Evolutionary conservation across 768 basidiomycete genomes (phyloP), one percentile per base, ranked within the genome.

Genomic region (Suillus alpinus): DNA sequence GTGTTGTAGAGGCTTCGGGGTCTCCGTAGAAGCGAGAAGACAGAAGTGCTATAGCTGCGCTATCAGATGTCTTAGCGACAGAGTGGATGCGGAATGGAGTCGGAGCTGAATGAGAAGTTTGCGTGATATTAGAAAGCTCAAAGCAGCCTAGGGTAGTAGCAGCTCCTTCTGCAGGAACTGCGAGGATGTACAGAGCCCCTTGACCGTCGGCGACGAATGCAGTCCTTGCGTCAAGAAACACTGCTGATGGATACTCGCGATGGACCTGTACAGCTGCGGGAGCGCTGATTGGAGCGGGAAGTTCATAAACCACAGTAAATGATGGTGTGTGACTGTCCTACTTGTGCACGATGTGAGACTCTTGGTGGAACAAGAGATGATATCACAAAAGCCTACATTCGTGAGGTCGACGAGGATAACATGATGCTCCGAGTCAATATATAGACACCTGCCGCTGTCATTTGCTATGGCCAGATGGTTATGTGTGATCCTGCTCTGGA

Each of bases 401-500:
- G 81, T 72, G 47, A 91, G 56, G 44, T 81, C 77, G n/a, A 90
- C 76, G 6, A 83, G 65, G 52, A 92, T 78, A 12, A 93, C 83
- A 57, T 78, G 81, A 58, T 83, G 81, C 4, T 83, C 77, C 37
- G 81, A 76, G 66, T 94, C 92, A 29, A 94, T 74, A 66, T 93
- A 95, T 31, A 86, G 74, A 3, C 85, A 85, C 26, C 77, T 77
- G 23, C 77, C 73, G 12, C 78, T 76, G 39, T 79, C 70, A 16
- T 70, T 69, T 20, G 82, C 81, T 3, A 84, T 73, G 13, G 80
- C 74, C 14, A 95, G 80, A 68, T 95, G 93, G 66, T 95, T 94
- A 72, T 94, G 90, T 16, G 87, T 83, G 61, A 95, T 91, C 53
- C 93, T 80, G 67, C 88, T 91, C 70, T 91, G 88, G 59, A 94